Base-by-base conservation (phyloP, 306 rosid genomes). In the Oxytropis ochrocephala region DNA sequence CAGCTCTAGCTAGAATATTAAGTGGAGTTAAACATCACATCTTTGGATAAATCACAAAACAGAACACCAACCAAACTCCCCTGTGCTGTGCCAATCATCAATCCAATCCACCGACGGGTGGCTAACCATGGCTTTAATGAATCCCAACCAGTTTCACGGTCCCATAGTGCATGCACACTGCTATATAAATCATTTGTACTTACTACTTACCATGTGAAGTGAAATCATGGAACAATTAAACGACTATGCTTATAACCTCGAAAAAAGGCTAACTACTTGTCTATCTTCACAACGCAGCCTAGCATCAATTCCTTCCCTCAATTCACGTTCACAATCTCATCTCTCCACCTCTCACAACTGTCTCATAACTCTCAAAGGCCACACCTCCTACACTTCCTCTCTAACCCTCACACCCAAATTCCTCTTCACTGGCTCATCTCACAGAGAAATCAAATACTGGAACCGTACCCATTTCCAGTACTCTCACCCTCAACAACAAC, bases 341-440 rank as follows among this genome's bases (percentile, higher is more conserved):
- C 12, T 75, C 69, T 43, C 35, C 62, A 5, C 74, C 59, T 67
- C 66, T n/a, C 70, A 85, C 76, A 61, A 54, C 38, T 85, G 89
- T 67, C 77, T 87, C 69, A 54, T 86, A 62, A 91, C 96, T 48
- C 70, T 91, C 67, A 85, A 75, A 62, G 68, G 78, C 70, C 76
- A 83, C 55, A 68, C 65, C 21, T 66, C 96, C 63, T 88, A 78
- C 89, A 59, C 69, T 55, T 88, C 97, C 58, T 90, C 90, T 41
- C 83, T 90, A 47, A 44, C 87, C 57, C 67, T 90, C 30, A 58
- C 85, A 0, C 89, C 82, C 4, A 83, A 84, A 5, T 80, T 87
- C 73, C 83, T 94, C 89, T 88, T 73, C 78, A 70, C 87, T 0
- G 98, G 85, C 64, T 88, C 97, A 7, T 89, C 97, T 5, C 80